These are phyloP conservation scores for Kodamaea sp. DNA, from an alignment of 1,139 yeast genomes.

Conservation along the genomic window DNA sequence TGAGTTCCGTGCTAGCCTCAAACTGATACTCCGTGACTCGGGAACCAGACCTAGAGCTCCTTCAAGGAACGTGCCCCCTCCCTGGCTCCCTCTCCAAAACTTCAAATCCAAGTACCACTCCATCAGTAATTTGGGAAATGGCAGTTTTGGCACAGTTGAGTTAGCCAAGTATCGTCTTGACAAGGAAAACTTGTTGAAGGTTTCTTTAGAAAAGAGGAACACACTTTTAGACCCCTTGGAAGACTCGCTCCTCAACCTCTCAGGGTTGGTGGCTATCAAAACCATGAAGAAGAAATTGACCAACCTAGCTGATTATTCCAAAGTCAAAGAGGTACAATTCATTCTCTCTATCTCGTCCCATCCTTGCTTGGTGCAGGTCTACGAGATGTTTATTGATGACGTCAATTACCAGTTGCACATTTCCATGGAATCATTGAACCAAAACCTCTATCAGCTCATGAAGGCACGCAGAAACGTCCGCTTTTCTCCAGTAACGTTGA, in stretches of 20 bases:
- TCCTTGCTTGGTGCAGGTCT: conserved; percentile 67
- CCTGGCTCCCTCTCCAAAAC: conserved; percentile 39
- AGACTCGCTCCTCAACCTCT: conserved; percentile 20
- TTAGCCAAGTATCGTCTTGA: conserved; percentile 49
- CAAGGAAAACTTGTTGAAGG: conserved; percentile 11
- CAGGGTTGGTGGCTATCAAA: conserved; percentile 74
- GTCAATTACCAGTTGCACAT: conserved; percentile 62
- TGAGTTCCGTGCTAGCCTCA: too few relatives aligned
- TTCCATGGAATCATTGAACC: conserved; percentile 87
- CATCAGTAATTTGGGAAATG: conserved; percentile 63
- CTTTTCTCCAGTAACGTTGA: conserved; percentile 61
- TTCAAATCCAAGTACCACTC: conserved; percentile 48
- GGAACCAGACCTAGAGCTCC: too few relatives aligned
- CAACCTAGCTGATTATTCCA: conserved; percentile 55
- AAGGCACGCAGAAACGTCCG: conserved; percentile 50
- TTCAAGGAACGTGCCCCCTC: too few relatives aligned
- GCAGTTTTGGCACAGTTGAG: conserved; percentile 76
- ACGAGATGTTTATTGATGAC: conserved; percentile 77
- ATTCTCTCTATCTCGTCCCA: conserved; percentile 72
- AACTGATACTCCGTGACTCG: too few relatives aligned
- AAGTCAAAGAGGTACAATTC: conserved; percentile 74
- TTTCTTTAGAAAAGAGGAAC: conserved; percentile 23
- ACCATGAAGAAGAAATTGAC: conserved; percentile 62
- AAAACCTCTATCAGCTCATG: conserved; percentile 74
- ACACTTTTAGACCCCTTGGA: conserved; percentile 54